phyloP scores from a whole-genome alignment of 768 basidiomycete genomes.

The Gymnopilus dilepis region DNA sequence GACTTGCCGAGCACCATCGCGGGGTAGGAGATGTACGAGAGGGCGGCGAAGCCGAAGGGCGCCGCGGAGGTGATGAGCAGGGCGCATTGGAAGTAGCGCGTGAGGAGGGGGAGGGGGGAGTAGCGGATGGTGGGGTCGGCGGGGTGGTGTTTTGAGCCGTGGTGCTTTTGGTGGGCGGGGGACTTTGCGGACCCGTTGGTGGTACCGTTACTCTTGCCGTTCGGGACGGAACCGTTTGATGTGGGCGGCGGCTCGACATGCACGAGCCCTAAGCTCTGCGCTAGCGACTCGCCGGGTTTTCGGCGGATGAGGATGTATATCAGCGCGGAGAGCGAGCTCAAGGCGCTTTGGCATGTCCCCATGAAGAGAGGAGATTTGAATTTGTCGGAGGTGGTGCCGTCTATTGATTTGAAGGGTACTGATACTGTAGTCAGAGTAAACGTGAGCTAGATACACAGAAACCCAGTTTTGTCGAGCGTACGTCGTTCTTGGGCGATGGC shows the following conservation, averaged over 20 bases:
- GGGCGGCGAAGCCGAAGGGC: constrained; percentile 94
- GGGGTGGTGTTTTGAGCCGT: constrained; percentile 29
- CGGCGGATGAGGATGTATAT: constrained; percentile 72
- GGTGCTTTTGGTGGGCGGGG: constrained; percentile 4
- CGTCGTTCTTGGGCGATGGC: constrained; percentile 94
- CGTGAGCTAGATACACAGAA: too few species aligned
- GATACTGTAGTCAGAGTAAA: constrained; percentile 63
- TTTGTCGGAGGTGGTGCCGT: constrained; percentile 65
- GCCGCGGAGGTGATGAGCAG: constrained; percentile 89
- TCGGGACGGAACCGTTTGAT: constrained; percentile 38
- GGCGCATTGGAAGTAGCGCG: constrained; percentile 83
- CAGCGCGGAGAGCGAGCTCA: constrained; percentile 80
- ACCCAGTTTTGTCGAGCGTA: constrained; percentile 44
- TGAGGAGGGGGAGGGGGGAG: constrained; percentile 57
- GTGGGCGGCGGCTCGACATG: constrained; percentile 29
- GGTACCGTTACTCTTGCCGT: constrained; percentile 39
- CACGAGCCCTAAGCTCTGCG: constrained; percentile 67
- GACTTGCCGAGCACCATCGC: constrained; percentile 99
- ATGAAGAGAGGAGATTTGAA: constrained; percentile 88
- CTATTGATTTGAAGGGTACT: constrained; percentile 78
- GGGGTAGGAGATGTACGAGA: constrained; percentile 96
- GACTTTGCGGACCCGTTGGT: constrained; percentile 8
- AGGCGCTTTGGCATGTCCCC: constrained; percentile 82
- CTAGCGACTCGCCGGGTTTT: constrained; percentile 55
- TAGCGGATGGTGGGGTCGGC: constrained; percentile 40